phyloP scores from a whole-genome alignment of 768 basidiomycete species.

The Mycena kentingensis region DNA sequence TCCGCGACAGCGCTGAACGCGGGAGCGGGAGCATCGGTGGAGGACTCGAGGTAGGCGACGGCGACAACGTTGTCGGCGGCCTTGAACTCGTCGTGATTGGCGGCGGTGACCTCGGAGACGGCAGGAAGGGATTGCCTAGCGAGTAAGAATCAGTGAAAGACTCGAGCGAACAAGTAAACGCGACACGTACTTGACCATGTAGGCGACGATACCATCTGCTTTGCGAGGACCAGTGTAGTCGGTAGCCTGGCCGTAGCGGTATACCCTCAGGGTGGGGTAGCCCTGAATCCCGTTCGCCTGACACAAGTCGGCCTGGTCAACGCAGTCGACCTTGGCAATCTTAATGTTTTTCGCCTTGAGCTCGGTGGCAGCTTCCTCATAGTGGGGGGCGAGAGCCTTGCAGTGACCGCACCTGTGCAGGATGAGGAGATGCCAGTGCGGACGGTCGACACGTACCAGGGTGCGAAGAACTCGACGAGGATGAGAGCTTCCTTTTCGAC shows the following conservation, averaged over 20 bases:
- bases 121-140: constrained; percentile 89
- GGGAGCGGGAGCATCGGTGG: constrained; percentile 66
- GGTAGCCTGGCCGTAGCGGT: constrained; percentile 75
- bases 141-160: constrained; percentile 7
- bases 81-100: constrained; percentile 83
- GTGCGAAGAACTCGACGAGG: not conserved
- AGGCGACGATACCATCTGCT: constrained; percentile 93
- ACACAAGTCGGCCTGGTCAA: constrained; percentile 91
- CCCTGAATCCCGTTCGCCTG: constrained; percentile 85
- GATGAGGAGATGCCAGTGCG: no score
- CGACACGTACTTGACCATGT: constrained; percentile 87
- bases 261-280: constrained; percentile 93
- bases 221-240: constrained; percentile 91
- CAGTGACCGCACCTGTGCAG: constrained; percentile 88
- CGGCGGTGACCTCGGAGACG: constrained; percentile 76
- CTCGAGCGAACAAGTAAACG: not conserved
- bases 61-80: constrained; percentile 88
- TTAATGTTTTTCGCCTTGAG: constrained; percentile 90
- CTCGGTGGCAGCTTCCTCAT: constrained; percentile 89
- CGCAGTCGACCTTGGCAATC: constrained; percentile 96
- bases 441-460: no score
- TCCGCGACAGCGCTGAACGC: constrained; percentile 83
- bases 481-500: constrained; percentile 36
- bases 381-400: constrained; percentile 92
- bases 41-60: constrained; percentile 79